These are phyloP conservation scores for Lolium rigidum DNA, from an alignment of 176 grass and related monocot genomes.

Conservation along the genomic window DNA sequence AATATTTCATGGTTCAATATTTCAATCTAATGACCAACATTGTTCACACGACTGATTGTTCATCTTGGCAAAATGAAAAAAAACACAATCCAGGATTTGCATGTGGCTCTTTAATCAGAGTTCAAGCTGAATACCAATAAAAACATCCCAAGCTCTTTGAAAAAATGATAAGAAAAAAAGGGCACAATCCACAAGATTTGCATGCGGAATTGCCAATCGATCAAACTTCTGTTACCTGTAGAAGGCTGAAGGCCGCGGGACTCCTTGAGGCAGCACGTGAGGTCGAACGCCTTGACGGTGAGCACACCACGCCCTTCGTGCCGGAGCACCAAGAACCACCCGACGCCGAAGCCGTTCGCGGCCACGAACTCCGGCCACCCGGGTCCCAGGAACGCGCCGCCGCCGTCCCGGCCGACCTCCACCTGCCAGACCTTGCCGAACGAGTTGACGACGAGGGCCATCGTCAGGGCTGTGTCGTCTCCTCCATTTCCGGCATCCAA, in stretches of 20 bases:
- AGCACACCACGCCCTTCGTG: constrained; percentile 27
- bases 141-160: background rate
- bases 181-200: background rate
- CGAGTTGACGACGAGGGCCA: constrained; percentile 29
- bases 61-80: too few relatives aligned
- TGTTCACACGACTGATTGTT: too few relatives aligned
- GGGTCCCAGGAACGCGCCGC: constrained; percentile 35
- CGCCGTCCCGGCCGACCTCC: constrained; percentile 36
- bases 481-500: background rate
- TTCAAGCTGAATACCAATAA: background rate
- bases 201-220: background rate
- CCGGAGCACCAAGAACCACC: constrained; percentile 43
- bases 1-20: too few relatives aligned
- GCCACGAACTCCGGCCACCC: constrained; percentile 46
- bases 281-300: constrained; percentile 46
- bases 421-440: constrained; percentile 45
- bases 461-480: background rate
- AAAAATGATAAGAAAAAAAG: background rate
- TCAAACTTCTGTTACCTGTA: background rate
- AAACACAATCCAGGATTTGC: too few relatives aligned
- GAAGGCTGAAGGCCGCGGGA: background rate
- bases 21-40: too few relatives aligned
- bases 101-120: background rate
- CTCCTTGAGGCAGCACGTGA: constrained; percentile 28
- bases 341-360: constrained; percentile 31